phyloP scores from a whole-genome alignment of 306 rosid genomes.

The Cyamopsis tetragonoloba region DNA sequence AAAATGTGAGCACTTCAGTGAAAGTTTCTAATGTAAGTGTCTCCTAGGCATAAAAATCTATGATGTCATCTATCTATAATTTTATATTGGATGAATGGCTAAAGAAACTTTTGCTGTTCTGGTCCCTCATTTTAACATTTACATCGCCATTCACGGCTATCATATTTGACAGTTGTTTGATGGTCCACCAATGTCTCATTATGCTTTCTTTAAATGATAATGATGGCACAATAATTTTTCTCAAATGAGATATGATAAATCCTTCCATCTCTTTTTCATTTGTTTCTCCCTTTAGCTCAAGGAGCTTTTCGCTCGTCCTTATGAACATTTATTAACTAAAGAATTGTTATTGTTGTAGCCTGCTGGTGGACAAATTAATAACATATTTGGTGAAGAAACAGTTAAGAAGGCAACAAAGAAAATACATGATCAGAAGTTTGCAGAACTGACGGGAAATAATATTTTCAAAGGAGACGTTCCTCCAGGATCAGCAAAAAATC shows the following conservation, averaged over 20 bases:
- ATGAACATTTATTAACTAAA: conserved; percentile 13
- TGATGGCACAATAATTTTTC: too few relatives aligned
- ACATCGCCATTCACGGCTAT: neutral
- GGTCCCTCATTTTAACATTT: neutral
- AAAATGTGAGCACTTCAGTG: conserved; percentile 45
- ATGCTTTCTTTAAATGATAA: neutral
- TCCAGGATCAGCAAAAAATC: conserved; percentile 61
- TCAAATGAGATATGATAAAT: neutral
- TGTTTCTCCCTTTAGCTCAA: neutral
- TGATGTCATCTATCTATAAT: neutral
- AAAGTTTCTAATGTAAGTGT: conserved; percentile 76
- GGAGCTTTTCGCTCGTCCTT: neutral
- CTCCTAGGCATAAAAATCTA: neutral
- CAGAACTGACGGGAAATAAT: conserved; percentile 74
- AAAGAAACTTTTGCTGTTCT: neutral
- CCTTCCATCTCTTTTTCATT: neutral
- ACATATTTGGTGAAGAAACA: conserved; percentile 58
- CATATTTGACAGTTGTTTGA: neutral
- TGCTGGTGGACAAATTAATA: conserved; percentile 72
- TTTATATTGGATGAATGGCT: conserved; percentile 7
- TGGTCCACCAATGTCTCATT: neutral
- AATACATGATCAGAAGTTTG: conserved; percentile 69
- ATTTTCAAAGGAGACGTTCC: conserved; percentile 68
- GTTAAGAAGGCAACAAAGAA: conserved; percentile 49
- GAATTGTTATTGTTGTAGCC: conserved; percentile 37